These are phyloP conservation scores for Geoglossum cookeanum DNA, from an alignment of 2,329 filamentous ascomycete genomes.

Conservation along the genomic window DNA sequence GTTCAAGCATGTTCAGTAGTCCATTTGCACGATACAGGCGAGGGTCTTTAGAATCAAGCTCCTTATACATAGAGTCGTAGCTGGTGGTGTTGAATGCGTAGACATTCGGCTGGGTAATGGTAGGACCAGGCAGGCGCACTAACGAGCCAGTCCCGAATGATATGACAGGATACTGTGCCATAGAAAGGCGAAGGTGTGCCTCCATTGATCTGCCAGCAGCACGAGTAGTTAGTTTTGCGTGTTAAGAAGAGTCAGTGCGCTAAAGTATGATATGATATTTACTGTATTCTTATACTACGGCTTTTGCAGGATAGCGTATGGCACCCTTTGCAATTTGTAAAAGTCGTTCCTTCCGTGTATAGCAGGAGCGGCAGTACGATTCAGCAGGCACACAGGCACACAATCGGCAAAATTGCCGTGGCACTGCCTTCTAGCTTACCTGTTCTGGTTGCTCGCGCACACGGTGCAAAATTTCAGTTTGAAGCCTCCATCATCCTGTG, in stretches of 20 bases:
- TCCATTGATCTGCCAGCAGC: constrained; percentile 61
- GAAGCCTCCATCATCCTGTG: constrained; percentile 38
- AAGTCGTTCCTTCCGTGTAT: background rate
- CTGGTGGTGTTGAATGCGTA: constrained; percentile 97
- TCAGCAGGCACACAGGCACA: background rate
- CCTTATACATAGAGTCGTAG: constrained; percentile 85
- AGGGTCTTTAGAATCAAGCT: constrained; percentile 69
- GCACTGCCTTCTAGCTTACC: constrained; percentile 31
- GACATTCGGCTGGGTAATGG: constrained; percentile 84
- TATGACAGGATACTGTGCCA: constrained; percentile 81
- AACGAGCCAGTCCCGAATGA: constrained; percentile 94
- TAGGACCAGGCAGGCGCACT: constrained; percentile 79
- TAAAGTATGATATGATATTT: background rate
- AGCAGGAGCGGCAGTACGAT: background rate
- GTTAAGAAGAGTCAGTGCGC: background rate
- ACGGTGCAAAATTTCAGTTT: constrained; percentile 96
- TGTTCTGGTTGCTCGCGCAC: constrained; percentile 96
- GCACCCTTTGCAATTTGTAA: background rate
- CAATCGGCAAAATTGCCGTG: background rate
- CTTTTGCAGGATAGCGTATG: background rate
- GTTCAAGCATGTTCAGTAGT: constrained; percentile 83
- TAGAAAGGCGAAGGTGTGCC: constrained; percentile 81
- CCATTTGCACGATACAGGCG: constrained; percentile 82
- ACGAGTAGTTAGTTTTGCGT: background rate
- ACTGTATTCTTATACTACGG: background rate